A percentile compares a stretch with the other conserved stretches of the same genome.
Evolutionary conservation across 768 basidiomycete genomes (phyloP).

Genomic region (Sarcodon aspratus): DNA sequence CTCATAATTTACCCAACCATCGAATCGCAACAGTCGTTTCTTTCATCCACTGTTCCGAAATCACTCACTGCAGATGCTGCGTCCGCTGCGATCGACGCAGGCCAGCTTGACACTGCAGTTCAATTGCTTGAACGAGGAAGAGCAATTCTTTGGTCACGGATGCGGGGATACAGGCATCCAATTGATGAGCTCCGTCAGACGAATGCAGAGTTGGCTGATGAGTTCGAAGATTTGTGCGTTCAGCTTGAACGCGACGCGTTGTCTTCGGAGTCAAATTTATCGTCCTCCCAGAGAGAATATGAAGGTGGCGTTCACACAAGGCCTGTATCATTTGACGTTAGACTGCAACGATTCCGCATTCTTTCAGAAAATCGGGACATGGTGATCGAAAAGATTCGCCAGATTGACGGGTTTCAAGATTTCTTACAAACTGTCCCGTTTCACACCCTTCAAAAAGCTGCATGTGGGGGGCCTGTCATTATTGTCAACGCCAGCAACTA

Average conservation of each 20-base stretch:
- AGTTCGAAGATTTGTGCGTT: too few species aligned
- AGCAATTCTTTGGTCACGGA: conserved; percentile 12
- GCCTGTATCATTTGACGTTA: neutral
- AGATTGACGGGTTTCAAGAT: conserved; percentile 18
- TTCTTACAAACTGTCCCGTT: conserved; percentile 18
- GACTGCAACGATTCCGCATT: conserved; percentile 2
- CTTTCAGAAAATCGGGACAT: conserved; percentile 6
- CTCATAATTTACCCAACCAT: too few species aligned
- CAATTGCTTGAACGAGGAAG: conserved; percentile 16
- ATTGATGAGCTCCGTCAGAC: conserved; percentile 8
- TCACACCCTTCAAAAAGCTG: conserved; percentile 14
- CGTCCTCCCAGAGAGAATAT: too few species aligned
- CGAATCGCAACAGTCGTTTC: too few species aligned
- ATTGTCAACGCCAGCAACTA: conserved; percentile 20
- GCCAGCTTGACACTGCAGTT: conserved; percentile 6
- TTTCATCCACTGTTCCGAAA: too few species aligned
- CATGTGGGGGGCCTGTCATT: conserved; percentile 23
- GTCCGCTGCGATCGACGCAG: neutral
- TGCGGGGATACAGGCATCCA: conserved; percentile 8
- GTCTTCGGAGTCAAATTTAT: too few species aligned
- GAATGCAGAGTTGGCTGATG: neutral
- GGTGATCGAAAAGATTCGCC: conserved; percentile 16
- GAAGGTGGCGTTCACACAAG: too few species aligned
- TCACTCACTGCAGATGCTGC: neutral
- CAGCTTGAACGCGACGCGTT: too few species aligned